Conservation (phyloP, 2,329 filamentous ascomycete species). For the Pleurostoma richardsiae region DNA sequence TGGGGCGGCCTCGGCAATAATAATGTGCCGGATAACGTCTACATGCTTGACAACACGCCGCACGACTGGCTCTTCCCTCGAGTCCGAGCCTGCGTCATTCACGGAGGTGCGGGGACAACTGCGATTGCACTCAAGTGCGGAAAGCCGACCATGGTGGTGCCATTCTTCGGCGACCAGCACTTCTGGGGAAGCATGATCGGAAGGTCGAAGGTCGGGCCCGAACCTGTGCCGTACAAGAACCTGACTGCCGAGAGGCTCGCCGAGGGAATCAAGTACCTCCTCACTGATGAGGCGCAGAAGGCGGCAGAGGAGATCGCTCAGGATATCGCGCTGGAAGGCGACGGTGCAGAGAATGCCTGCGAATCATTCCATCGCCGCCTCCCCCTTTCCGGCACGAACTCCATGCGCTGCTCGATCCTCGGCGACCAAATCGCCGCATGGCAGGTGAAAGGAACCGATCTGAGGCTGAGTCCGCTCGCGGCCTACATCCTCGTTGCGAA, state of each 20-base stretch:
- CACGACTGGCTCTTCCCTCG: constrained; percentile 74
- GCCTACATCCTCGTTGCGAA: constrained; percentile 59
- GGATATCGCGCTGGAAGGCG: constrained; percentile 57
- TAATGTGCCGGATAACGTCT: constrained; percentile 57
- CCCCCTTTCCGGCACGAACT: constrained; percentile 40
- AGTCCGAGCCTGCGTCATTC: constrained; percentile 64
- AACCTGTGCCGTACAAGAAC: constrained; percentile 63
- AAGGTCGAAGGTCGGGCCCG: constrained; percentile 58
- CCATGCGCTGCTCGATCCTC: constrained; percentile 63
- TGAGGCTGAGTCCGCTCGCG: constrained; percentile 59
- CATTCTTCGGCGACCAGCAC: constrained; percentile 75
- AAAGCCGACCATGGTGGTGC: constrained; percentile 70
- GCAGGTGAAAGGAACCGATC: constrained; percentile 55
- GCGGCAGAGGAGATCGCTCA: constrained; percentile 56
- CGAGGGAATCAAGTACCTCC: constrained; percentile 64
- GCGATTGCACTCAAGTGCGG: constrained; percentile 69
- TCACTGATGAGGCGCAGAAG: constrained; percentile 53
- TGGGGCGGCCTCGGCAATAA: constrained; percentile 67
- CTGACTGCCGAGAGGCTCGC: constrained; percentile 59
- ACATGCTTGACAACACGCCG: constrained; percentile 68
- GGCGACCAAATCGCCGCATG: constrained; percentile 60
- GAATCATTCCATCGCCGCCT: constrained; percentile 60
- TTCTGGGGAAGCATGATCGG: constrained; percentile 73
- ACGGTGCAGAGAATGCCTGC: constrained; percentile 67
- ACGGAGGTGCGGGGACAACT: constrained; percentile 74